A percentile compares a stretch with the other conserved stretches of the same genome.
These are phyloP conservation scores for Wickerhamia fluorescens DNA, from an alignment of 805 yeast genomes.

Conservation along the genomic window DNA sequence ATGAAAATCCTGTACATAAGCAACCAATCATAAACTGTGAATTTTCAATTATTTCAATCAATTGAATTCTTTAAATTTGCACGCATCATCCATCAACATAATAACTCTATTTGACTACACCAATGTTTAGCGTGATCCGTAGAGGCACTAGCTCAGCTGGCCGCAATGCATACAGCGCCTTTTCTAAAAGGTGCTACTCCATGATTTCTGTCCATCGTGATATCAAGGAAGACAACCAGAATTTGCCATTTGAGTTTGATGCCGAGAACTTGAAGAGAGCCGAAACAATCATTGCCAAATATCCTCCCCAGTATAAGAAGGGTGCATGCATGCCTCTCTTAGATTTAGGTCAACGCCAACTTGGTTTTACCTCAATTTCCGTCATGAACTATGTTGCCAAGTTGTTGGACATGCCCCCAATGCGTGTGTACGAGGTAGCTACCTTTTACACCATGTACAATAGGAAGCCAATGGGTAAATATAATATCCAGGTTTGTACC, in stretches of 20 bases:
- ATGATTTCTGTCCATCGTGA: slow-evolving; percentile 65
- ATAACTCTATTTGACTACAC: no score
- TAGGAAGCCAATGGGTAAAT: slow-evolving; percentile 80
- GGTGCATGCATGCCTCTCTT: slow-evolving; percentile 84
- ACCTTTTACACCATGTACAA: slow-evolving; percentile 89
- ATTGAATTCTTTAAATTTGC: no score
- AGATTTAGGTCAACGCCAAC: slow-evolving; percentile 82
- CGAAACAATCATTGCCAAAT: slow-evolving; percentile 65
- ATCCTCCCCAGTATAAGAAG: slow-evolving; percentile 82
- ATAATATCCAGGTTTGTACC: slow-evolving; percentile 78
- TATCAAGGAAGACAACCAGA: slow-evolving; percentile 57
- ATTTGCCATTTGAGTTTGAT: slow-evolving; percentile 66
- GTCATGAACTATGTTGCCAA: slow-evolving; percentile 89
- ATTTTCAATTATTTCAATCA: no score
- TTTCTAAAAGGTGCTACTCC: slow-evolving; percentile 26
- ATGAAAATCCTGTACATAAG: no score
- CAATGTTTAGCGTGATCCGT: neutral
- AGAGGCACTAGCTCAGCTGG: neutral
- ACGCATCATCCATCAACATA: no score
- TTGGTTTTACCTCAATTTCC: slow-evolving; percentile 76
- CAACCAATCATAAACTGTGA: no score
- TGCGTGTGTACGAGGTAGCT: slow-evolving; percentile 91
- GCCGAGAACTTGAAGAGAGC: slow-evolving; percentile 61
- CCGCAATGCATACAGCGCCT: neutral
- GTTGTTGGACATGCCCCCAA: slow-evolving; percentile 81